Conservation (phyloP, 208 protist genomes). For the Acanthamoeba castellanii region DNA sequence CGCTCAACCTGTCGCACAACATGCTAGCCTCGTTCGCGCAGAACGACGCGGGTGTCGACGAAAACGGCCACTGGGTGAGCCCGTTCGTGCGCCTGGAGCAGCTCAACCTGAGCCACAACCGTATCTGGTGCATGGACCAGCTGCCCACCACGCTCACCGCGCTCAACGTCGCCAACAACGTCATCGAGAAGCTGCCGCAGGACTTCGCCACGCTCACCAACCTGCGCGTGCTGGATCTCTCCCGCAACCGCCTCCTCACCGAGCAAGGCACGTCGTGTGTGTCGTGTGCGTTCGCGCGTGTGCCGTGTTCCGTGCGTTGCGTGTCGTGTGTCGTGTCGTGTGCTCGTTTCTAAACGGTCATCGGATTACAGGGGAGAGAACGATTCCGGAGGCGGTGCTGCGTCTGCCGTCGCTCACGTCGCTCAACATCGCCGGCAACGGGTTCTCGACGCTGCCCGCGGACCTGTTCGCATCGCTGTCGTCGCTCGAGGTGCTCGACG, state of each 20-base stretch:
- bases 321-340: neutral
- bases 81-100: neutral
- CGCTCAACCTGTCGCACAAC: slow-evolving; percentile 45
- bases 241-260: neutral
- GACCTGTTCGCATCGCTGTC: slow-evolving; percentile 34
- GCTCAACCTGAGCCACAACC: neutral
- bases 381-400: neutral
- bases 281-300: neutral
- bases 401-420: neutral
- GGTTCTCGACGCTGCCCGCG: neutral
- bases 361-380: neutral
- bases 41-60: neutral
- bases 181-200: neutral
- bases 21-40: neutral
- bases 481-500: neutral
- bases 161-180: slow-evolving; percentile 18
- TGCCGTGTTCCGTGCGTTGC: neutral
- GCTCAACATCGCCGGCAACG: slow-evolving; percentile 10
- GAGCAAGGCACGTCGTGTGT: neutral
- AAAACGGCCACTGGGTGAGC: neutral
- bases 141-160: neutral
- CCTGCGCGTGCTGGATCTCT: neutral
- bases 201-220: neutral
- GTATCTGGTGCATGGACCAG: neutral
- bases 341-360: neutral